phyloP scores from a whole-genome alignment of 2,329 filamentous ascomycete species.

The Chrysosporium queenslandicum region DNA sequence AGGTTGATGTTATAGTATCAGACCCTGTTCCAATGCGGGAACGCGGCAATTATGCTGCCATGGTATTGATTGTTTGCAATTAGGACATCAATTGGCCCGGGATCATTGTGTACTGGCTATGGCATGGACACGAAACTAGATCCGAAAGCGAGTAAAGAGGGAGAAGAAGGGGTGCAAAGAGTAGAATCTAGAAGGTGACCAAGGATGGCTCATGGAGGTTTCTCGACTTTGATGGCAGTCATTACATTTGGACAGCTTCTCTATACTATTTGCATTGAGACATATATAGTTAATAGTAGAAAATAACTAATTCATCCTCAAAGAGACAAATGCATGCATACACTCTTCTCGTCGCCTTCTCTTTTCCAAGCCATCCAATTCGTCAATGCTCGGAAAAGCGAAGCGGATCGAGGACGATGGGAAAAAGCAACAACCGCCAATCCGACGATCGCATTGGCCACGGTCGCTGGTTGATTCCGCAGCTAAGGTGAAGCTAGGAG shows the following conservation, averaged over 20 bases:
- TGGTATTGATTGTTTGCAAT: slow-evolving; percentile 38
- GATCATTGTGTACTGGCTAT: slow-evolving; percentile 21
- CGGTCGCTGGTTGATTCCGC: background rate
- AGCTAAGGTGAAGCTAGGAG: background rate
- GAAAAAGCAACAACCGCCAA: slow-evolving; percentile 6
- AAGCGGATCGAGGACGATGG: background rate
- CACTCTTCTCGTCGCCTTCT: too few relatives aligned
- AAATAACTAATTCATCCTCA: too few relatives aligned
- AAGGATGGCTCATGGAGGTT: too few relatives aligned
- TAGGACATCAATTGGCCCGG: slow-evolving; percentile 21
- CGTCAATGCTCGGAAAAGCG: background rate
- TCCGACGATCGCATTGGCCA: slow-evolving; percentile 5
- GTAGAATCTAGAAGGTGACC: background rate
- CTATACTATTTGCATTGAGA: too few relatives aligned
- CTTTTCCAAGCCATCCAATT: background rate
- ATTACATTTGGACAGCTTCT: too few relatives aligned
- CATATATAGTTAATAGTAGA: too few relatives aligned
- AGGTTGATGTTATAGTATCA: slow-evolving; percentile 30
- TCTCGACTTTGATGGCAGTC: too few relatives aligned
- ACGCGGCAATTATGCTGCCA: slow-evolving; percentile 37
- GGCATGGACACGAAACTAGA: background rate
- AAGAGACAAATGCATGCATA: too few relatives aligned
- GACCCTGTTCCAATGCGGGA: slow-evolving; percentile 42
- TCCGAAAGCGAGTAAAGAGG: too few relatives aligned
- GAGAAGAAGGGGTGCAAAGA: background rate